Evolutionary conservation across 495 filamentous ascomycete species (phyloP).

Genomic region (Xylaria acuta): DNA sequence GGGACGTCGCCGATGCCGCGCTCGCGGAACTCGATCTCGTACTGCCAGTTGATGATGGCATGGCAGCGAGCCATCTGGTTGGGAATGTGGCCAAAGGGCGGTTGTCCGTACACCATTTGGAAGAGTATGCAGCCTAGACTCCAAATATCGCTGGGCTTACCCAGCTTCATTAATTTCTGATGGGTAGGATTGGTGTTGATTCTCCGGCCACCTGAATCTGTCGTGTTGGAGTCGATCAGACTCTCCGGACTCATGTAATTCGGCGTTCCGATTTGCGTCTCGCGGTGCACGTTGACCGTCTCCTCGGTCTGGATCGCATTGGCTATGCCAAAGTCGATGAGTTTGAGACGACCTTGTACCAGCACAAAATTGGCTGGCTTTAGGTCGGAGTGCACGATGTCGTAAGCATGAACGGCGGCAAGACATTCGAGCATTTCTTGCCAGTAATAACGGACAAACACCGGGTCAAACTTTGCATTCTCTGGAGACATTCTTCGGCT

Average conservation of each 20-base stretch:
- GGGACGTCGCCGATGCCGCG: constrained; percentile 73
- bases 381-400: constrained; percentile 94
- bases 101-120: constrained; percentile 94
- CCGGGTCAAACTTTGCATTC: constrained; percentile 78
- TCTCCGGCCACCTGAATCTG: constrained; percentile 54
- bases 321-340: constrained; percentile 97
- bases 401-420: constrained; percentile 80
- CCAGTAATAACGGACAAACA: constrained; percentile 96
- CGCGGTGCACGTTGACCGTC: constrained; percentile 96
- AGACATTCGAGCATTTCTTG: constrained; percentile 99
- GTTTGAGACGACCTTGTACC: constrained; percentile 81
- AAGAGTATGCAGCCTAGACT: constrained; percentile 94
- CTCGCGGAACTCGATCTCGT: constrained; percentile 81
- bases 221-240: constrained; percentile 81
- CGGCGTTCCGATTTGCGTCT: constrained; percentile 91
- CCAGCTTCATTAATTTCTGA: constrained; percentile 89
- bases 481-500: constrained; percentile 71
- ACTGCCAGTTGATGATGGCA: constrained; percentile 88
- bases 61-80: constrained; percentile 75
- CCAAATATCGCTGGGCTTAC: constrained; percentile 96
- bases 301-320: constrained; percentile 93
- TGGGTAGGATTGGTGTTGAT: constrained; percentile 47
- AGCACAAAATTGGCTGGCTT: constrained; percentile 95
- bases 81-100: constrained; percentile 89
- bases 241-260: constrained; percentile 99